phyloP scores from a whole-genome alignment of 108 stramenopile species.

The Skeletonema costatum region DNA sequence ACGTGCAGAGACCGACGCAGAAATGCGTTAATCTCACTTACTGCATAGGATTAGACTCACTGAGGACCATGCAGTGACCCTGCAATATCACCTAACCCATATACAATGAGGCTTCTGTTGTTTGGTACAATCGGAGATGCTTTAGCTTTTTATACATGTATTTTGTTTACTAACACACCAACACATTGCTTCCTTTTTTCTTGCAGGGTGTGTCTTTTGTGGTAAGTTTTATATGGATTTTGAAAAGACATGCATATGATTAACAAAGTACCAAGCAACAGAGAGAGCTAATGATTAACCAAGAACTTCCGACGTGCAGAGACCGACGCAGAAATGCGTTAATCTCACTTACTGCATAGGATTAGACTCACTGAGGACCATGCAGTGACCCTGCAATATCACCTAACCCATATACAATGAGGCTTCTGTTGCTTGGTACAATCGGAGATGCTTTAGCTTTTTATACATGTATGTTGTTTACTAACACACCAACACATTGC shows the following conservation, averaged over 20 bases:
- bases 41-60: constrained; percentile 5
- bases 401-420: constrained; percentile 5
- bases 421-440: background rate
- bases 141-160: too few species aligned
- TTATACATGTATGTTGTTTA: constrained; percentile 65
- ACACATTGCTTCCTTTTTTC: too few species aligned
- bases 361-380: constrained; percentile 4
- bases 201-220: too few species aligned
- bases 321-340: constrained; percentile 5
- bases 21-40: constrained; percentile 6
- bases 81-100: constrained; percentile 4
- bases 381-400: background rate
- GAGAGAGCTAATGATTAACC: background rate
- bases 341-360: constrained; percentile 2
- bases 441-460: background rate
- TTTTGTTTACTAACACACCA: too few species aligned
- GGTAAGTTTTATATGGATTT: constrained; percentile 29
- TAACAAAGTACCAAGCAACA: background rate
- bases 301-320: constrained; percentile 1
- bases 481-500: background rate
- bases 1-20: constrained; percentile 4
- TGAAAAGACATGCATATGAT: background rate
- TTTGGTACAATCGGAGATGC: background rate
- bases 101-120: constrained; percentile 1
- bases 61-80: constrained; percentile 1